Evolutionary conservation across 768 basidiomycete genomes (phyloP).

Genomic region (Tricholoma hemisulphureum): DNA sequence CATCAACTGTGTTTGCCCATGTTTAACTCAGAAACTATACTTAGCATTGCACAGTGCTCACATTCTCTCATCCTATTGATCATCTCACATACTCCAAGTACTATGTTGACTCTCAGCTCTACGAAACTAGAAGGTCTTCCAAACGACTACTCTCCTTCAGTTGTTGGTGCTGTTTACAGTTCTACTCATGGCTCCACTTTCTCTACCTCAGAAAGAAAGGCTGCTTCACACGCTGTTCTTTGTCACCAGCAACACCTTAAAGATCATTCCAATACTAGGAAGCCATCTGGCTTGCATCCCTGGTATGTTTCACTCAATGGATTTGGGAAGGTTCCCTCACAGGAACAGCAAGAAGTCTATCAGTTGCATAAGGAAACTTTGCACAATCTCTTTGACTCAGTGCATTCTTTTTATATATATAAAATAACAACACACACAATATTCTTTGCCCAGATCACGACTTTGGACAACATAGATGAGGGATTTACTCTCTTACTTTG

Average conservation of each 20-base stretch:
- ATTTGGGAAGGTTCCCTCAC: not conserved
- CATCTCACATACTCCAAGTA: not conserved
- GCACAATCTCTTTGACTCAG: conserved; percentile 6
- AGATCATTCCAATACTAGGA: not conserved
- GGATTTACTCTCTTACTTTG: conserved; percentile 5
- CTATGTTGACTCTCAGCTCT: not conserved
- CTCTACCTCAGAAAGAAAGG: not conserved
- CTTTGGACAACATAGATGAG: conserved; percentile 7
- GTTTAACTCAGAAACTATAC: not conserved
- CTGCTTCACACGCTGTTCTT: conserved; percentile 1
- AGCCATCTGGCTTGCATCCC: conserved; percentile 2
- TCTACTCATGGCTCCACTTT: no score
- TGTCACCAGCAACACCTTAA: not conserved
- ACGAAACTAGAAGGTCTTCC: not conserved
- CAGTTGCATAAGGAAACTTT: not conserved
- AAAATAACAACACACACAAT: not conserved
- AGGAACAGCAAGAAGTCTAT: not conserved
- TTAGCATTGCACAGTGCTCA: not conserved
- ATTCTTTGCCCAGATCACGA: not conserved
- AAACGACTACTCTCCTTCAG: not conserved
- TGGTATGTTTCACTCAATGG: not conserved
- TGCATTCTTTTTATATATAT: not conserved
- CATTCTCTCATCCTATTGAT: not conserved
- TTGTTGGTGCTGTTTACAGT: no score
- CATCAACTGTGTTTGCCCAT: not conserved